Evolutionary conservation across 306 rosid genomes (phyloP), one percentile per base, ranked within the genome.

Genomic region (Vachellia collinsii): DNA sequence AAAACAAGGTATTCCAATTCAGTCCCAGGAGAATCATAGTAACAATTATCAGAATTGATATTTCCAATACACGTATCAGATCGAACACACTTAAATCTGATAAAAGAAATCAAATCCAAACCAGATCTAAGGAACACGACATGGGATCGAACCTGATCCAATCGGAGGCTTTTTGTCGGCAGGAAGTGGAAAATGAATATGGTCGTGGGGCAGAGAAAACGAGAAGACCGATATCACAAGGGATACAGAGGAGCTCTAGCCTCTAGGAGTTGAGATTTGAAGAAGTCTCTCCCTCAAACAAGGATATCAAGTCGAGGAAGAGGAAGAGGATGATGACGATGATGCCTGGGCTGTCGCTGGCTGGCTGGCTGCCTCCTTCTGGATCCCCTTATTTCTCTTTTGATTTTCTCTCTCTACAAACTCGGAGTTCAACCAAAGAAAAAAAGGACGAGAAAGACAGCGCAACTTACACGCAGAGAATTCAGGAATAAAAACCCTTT

Each of bases 401-500:
- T 48, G 51, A 42, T 25, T 54, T 81, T 72, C 34, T 77, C 64
- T 79, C 54, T 85, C 78, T 44, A 41, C 39, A 76, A 79, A 81
- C 82, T 83, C 73, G 72, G 82, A 75, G 83, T 44, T 22, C 47
- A 77, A 74, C 37, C 66, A 36, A 73, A 72, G 50, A 23, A 64
- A 77, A 77, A 61, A 65, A 29, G 80, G 80, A 79, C 82, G 87
- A 89, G 86, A 81, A 71, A 79, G 94, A 89, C 92, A 84, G 87
- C 93, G 87, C 93, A 88, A 73, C 89, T 80, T 76, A 76, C 84
- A 86, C 89, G 92, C 90, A 80, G 87, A 62, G 67, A 85, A 64
- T 79, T 73, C 43, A 37, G 80, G 81, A 75, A 38, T 54, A 22
- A 43, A 4, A 50, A 0, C 73, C 38, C 12, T 41, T 42, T 41